phyloP scores from a whole-genome alignment of 257 asterid species.

The Cynanchum wilfordii region DNA sequence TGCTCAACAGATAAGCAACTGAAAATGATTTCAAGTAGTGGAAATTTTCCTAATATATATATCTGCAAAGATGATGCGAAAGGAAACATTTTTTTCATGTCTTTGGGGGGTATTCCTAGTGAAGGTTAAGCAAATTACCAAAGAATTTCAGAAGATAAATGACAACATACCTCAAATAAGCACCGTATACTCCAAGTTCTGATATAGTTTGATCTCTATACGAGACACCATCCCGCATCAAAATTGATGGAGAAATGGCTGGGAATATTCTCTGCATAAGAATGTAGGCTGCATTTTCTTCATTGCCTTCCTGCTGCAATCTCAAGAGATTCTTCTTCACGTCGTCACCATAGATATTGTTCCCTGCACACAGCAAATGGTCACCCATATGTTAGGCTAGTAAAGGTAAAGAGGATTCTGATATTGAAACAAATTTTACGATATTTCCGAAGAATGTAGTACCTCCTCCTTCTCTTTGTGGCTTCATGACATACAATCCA shows the following conservation, averaged over 20 bases:
- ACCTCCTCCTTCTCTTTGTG: conserved; percentile 99
- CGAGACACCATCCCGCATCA: conserved; percentile 69
- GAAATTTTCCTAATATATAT: too few species aligned
- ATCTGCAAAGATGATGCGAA: not conserved
- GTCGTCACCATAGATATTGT: conserved; percentile 83
- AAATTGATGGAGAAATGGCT: conserved; percentile 55
- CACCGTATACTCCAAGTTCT: conserved; percentile 77
- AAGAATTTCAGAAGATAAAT: too few species aligned
- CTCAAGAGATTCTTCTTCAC: conserved; percentile 56
- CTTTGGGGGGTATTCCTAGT: not conserved
- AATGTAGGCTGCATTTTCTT: conserved; percentile 84
- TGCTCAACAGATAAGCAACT: too few species aligned
- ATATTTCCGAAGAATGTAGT: conserved; percentile 13
- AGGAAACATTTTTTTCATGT: not conserved
- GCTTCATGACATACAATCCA: conserved; percentile 84
- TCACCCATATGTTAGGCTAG: conserved; percentile 1
- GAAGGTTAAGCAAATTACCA: not conserved
- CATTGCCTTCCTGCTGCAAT: conserved; percentile 58
- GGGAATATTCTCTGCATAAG: conserved; percentile 98
- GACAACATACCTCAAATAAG: conserved; percentile 66
- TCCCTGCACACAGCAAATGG: conserved; percentile 40
- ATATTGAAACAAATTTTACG: conserved; percentile 1
- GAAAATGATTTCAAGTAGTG: too few species aligned
- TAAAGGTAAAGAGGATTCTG: not conserved
- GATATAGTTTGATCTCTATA: conserved; percentile 69